A percentile compares a stretch with the other conserved stretches of the same genome.
Evolutionary conservation across 163 green algal genomes (phyloP).

Genomic region (Trebouxiophyceae sp.): DNA sequence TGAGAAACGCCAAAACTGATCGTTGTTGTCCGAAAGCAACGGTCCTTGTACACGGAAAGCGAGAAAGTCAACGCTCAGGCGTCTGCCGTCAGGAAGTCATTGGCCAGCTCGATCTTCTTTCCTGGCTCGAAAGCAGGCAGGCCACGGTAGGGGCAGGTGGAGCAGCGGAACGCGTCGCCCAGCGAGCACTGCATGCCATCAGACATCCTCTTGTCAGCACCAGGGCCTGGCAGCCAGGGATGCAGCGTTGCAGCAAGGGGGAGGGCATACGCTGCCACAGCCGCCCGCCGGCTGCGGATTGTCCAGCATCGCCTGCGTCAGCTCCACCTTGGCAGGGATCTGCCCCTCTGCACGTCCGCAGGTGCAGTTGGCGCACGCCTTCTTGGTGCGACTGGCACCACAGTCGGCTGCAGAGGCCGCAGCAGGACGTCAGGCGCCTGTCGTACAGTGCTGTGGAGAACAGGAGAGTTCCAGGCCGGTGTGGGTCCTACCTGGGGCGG

Average conservation of each 20-base stretch:
- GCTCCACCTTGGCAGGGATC: conserved; percentile 30
- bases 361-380: conserved; percentile 95
- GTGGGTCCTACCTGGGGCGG: too few species aligned
- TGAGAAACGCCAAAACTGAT: too few species aligned
- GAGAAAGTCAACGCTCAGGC: too few species aligned
- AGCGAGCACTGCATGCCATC: conserved; percentile 73
- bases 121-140: conserved; percentile 85
- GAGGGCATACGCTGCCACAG: conserved; percentile 77
- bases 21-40: too few species aligned
- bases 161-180: conserved; percentile 91
- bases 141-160: conserved; percentile 82
- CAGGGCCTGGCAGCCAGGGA: neutral
- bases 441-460: too few species aligned
- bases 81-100: conserved; percentile 65
- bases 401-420: neutral
- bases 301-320: conserved; percentile 86
- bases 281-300: conserved; percentile 75
- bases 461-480: too few species aligned
- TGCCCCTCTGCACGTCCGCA: conserved; percentile 79
- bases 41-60: too few species aligned
- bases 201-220: neutral
- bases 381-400: conserved; percentile 20
- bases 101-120: conserved; percentile 76
- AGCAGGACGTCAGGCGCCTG: too few species aligned
- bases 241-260: neutral